Evolutionary conservation across 805 yeast genomes (phyloP), one percentile per base, ranked within the genome.

Genomic region (Yarrowia hollandica): DNA sequence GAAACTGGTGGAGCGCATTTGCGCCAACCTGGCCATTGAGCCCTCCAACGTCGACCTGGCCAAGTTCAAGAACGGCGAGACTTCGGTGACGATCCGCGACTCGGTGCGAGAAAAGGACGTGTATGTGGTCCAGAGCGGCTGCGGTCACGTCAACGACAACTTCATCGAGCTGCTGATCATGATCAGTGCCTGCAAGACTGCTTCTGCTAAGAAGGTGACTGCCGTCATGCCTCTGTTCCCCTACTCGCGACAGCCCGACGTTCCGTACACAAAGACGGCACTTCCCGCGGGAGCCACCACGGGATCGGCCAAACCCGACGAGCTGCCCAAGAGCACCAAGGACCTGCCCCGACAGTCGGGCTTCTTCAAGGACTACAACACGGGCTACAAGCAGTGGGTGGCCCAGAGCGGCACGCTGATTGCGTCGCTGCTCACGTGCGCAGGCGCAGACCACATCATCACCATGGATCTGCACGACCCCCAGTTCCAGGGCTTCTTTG

Each of bases 381-480:
- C 86, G 14, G 94, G 95, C 2, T 88, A 90, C 73, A 89, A 88
- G 69, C 85, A 90, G 65, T 94, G 99, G 98, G 86, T 91, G 31
- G 94, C 97, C 1, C 98, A 91, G 73, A 84, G 91, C 31, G 99
- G 99, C 11, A 90, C 96, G 2, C 76, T 94, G 62, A 82, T 94
- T 64, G 97, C 98, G 34, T 86, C 90, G 65, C 74, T 94, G 62
- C 75, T 94, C 63, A 87, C 90, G 3, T 82, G 92, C 1, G 94
- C 98, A 0, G 99, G 99, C 35, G 97, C 98, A 0, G 96, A 94
- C 72, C 94, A 95, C 68, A 84, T 91, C 60, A 90, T 94, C 64
- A 94, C 99, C 2, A 91, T 94, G 97, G 99, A 94, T 69, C 77
- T 94, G 60, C 99, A 94, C 71, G 99, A 94, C 68, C 90, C 98